phyloP scores from a whole-genome alignment of 2,329 filamentous ascomycete genomes.

The Xylaria sp. region DNA sequence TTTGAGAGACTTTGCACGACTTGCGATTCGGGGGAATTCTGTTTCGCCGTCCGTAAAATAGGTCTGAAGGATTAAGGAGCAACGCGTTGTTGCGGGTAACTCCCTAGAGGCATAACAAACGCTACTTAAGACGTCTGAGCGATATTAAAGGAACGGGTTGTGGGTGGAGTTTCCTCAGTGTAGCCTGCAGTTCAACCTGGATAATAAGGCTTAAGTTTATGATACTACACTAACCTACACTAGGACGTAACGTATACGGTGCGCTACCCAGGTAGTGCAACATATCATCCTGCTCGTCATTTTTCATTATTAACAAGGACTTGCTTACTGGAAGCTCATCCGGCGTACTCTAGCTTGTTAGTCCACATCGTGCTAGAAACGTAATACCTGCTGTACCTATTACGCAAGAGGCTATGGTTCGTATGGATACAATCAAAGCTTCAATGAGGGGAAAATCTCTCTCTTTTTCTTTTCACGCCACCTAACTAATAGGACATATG shows the following conservation, averaged over 20 bases:
- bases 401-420: no score
- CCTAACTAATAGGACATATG: neutral
- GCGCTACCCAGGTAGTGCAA: neutral
- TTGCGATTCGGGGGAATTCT: slow-evolving; percentile 6
- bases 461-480: slow-evolving; percentile 1
- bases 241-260: neutral
- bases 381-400: neutral
- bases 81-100: slow-evolving; percentile 3
- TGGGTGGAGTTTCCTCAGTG: slow-evolving; percentile 6
- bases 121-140: slow-evolving; percentile 27
- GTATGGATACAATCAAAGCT: neutral
- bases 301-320: slow-evolving; percentile 14
- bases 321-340: neutral
- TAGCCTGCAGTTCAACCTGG: neutral
- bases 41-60: slow-evolving; percentile 2
- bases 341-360: neutral
- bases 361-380: neutral
- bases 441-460: neutral
- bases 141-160: slow-evolving; percentile 29
- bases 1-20: neutral
- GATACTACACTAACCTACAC: neutral
- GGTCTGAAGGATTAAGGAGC: slow-evolving; percentile 27
- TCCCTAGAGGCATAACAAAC: neutral
- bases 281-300: neutral
- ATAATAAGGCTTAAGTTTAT: neutral